phyloP scores from a whole-genome alignment of 192 early-diverging fungal species.

The Linnemannia schmuckeri region DNA sequence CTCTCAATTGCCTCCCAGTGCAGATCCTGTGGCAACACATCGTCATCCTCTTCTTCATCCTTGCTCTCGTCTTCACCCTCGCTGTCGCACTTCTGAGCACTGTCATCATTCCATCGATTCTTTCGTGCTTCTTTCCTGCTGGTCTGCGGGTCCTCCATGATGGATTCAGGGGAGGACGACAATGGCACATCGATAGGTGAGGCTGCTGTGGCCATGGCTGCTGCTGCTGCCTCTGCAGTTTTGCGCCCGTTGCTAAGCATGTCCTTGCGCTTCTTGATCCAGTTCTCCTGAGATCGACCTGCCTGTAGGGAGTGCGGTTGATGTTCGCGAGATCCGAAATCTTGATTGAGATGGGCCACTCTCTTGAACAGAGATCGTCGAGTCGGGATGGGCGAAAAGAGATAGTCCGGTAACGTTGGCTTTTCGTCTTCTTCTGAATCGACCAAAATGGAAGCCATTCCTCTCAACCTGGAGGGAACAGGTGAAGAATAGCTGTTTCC shows the following conservation, averaged over 20 bases:
- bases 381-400: constrained; percentile 58
- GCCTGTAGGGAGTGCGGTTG: constrained; percentile 44
- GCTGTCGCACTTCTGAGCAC: not conserved
- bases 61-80: constrained; percentile 6
- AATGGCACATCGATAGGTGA: constrained; percentile 14
- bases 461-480: constrained; percentile 23
- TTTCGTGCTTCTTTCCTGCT: not conserved
- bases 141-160: not conserved
- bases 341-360: constrained; percentile 73
- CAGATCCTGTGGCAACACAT: constrained; percentile 65
- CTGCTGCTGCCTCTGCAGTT: not conserved
- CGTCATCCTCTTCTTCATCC: constrained; percentile 13
- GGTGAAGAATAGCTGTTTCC: constrained; percentile 29
- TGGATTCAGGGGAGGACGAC: constrained; percentile 1
- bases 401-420: constrained; percentile 31
- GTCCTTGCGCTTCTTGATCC: constrained; percentile 19
- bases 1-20: constrained; percentile 87
- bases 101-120: not conserved
- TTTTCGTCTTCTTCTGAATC: constrained; percentile 11
- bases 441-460: constrained; percentile 5
- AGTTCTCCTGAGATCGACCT: constrained; percentile 28
- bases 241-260: not conserved
- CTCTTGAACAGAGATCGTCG: constrained; percentile 73
- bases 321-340: constrained; percentile 68
- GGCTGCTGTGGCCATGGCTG: not conserved